Evolutionary conservation across 2,329 filamentous ascomycete genomes (phyloP).

Genomic region (Dactylonectria estremocensis): DNA sequence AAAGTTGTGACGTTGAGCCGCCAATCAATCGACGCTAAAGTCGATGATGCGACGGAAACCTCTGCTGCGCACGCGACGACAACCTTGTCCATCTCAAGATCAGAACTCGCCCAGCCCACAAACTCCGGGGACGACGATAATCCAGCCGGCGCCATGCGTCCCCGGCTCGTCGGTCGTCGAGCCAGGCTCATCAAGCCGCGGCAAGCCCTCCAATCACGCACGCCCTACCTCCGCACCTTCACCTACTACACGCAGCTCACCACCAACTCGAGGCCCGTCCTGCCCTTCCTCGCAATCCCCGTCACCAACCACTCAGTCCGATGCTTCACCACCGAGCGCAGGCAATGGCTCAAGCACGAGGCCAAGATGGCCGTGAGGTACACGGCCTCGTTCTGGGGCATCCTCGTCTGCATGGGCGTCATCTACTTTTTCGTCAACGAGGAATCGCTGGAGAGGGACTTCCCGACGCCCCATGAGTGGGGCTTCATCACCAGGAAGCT

Average conservation of each 20-base stretch:
- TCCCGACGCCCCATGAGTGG: constrained; percentile 90
- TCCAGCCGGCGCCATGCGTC: constrained; percentile 54
- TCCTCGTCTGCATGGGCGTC: constrained; percentile 71
- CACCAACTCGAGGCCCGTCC: constrained; percentile 52
- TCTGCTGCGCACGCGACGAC: neutral
- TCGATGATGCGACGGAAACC: constrained; percentile 19
- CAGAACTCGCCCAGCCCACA: neutral
- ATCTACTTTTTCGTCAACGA: constrained; percentile 78
- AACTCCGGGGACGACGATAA: constrained; percentile 5
- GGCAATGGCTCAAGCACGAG: constrained; percentile 79
- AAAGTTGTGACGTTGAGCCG: constrained; percentile 31
- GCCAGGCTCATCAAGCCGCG: constrained; percentile 36
- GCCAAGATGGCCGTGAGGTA: constrained; percentile 79
- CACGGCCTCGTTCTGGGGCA: constrained; percentile 75
- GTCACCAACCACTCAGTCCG: constrained; percentile 71
- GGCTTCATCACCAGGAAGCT: constrained; percentile 77
- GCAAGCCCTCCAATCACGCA: constrained; percentile 34
- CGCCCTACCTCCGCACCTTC: constrained; percentile 46
- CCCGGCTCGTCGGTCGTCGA: constrained; percentile 55
- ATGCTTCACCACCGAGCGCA: constrained; percentile 84
- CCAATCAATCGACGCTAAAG: constrained; percentile 20
- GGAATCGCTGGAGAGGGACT: constrained; percentile 81
- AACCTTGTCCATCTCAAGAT: no score
- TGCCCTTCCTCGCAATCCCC: constrained; percentile 66
- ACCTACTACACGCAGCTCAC: constrained; percentile 49